These are phyloP conservation scores for Xerocomus brunneocitrinus DNA, from an alignment of 768 basidiomycete species.

Conservation along the genomic window DNA sequence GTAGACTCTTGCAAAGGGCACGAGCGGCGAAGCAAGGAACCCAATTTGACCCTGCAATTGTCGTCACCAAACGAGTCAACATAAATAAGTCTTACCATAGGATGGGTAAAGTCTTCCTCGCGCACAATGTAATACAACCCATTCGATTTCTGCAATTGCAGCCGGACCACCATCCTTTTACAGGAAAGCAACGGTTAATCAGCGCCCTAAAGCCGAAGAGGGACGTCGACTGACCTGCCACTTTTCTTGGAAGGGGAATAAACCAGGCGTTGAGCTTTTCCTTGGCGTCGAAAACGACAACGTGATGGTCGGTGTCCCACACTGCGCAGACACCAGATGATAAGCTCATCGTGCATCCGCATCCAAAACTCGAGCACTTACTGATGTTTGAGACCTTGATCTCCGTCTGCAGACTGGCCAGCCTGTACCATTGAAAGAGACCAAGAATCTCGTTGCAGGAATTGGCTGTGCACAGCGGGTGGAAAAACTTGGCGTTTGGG, in stretches of 20 bases:
- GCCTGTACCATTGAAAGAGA: conserved; percentile 64
- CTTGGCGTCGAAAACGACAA: conserved; percentile 45
- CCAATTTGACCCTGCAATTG: neutral
- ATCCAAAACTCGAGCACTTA: conserved; percentile 23
- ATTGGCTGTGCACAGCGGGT: conserved; percentile 51
- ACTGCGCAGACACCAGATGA: conserved; percentile 31
- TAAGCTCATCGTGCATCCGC: neutral
- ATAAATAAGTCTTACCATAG: conserved; percentile 35
- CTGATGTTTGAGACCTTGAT: conserved; percentile 41
- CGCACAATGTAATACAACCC: conserved; percentile 42
- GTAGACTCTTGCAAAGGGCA: conserved; percentile 11
- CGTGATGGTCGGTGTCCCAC: conserved; percentile 40
- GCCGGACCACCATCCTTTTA: conserved; percentile 43
- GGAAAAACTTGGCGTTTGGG: conserved; percentile 52
- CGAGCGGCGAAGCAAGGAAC: conserved; percentile 14
- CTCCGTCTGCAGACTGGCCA: conserved; percentile 50
- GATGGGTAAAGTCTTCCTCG: conserved; percentile 60
- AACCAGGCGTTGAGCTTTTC: conserved; percentile 40
- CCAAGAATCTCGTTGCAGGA: conserved; percentile 53
- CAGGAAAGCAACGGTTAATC: neutral
- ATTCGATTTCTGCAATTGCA: conserved; percentile 45
- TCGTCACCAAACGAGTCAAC: neutral
- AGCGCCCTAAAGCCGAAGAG: neutral
- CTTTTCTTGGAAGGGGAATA: conserved; percentile 45
- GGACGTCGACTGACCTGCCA: conserved; percentile 37